Evolutionary conservation across 345 rosid species (phyloP).

Genomic region (Turritis glabra): DNA sequence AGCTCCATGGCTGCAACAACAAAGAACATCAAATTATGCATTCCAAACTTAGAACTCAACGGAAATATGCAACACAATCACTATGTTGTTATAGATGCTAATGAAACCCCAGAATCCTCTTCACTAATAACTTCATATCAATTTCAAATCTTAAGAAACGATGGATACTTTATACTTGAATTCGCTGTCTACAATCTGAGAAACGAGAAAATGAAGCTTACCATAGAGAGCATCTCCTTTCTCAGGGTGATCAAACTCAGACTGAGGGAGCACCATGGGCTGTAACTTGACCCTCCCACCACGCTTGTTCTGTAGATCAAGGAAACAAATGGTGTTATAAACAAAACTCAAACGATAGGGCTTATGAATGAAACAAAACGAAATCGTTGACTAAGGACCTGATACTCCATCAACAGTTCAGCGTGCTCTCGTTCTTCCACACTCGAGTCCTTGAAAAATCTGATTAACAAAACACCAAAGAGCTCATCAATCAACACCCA

Average conservation of each 20-base stretch:
- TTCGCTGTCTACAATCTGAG: background rate
- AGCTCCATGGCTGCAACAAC: slow-evolving; percentile 81
- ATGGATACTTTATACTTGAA: background rate
- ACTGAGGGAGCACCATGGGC: slow-evolving; percentile 61
- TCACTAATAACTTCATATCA: background rate
- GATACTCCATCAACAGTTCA: slow-evolving; percentile 74
- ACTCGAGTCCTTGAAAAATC: slow-evolving; percentile 84
- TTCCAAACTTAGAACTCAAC: background rate
- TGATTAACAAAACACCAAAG: slow-evolving; percentile 16
- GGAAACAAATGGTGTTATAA: background rate
- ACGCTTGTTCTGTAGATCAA: slow-evolving; percentile 62
- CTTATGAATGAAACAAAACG: background rate
- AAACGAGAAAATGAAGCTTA: slow-evolving; percentile 34
- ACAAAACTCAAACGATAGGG: background rate
- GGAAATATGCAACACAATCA: background rate
- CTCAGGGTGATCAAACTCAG: slow-evolving; percentile 84
- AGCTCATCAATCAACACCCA: background rate
- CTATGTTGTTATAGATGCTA: background rate
- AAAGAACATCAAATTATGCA: background rate
- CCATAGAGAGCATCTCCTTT: slow-evolving; percentile 96
- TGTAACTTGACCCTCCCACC: slow-evolving; percentile 86
- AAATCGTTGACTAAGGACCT: slow-evolving; percentile 39
- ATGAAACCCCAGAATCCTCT: background rate
- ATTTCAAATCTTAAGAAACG: background rate
- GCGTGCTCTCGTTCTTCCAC: slow-evolving; percentile 85